Conservation (phyloP, 129 eudicot species). For the Rutidosis leptorrhynchoides region DNA sequence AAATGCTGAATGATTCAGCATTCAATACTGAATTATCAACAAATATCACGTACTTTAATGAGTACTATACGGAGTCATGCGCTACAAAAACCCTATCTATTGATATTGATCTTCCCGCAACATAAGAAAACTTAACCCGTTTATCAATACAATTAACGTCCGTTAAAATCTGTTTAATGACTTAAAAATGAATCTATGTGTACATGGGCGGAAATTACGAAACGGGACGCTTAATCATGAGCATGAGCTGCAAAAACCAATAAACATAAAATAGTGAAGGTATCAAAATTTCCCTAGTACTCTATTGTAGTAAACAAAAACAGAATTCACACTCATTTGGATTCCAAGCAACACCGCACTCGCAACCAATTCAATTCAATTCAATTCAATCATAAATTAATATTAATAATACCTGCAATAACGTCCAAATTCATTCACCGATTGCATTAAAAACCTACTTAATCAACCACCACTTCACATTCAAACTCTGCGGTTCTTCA, state of each 20-base stretch:
- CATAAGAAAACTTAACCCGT: too few relatives aligned
- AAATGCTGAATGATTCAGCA: too few relatives aligned
- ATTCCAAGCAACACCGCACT: constrained; percentile 33
- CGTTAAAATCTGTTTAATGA: too few relatives aligned
- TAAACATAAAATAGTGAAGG: constrained; percentile 6
- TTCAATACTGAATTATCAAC: too few relatives aligned
- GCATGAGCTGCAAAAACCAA: not conserved
- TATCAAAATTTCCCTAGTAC: constrained; percentile 14
- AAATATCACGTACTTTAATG: too few relatives aligned
- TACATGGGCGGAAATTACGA: constrained; percentile 18
- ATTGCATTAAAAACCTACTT: constrained; percentile 19
- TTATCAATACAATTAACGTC: too few relatives aligned
- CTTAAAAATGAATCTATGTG: not conserved
- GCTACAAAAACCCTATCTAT: too few relatives aligned
- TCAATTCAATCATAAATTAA: constrained; percentile 20
- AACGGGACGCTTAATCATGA: constrained; percentile 11
- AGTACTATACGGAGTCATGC: too few relatives aligned
- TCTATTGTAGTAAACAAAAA: not conserved
- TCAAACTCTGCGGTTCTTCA: constrained; percentile 8
- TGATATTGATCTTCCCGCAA: too few relatives aligned
- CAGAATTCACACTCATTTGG: constrained; percentile 5
- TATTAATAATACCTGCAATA: constrained; percentile 21
- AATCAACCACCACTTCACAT: constrained; percentile 5
- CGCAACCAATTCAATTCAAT: constrained; percentile 28
- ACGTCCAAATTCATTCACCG: constrained; percentile 40